Evolutionary conservation across 2,329 filamentous ascomycete genomes (phyloP), one percentile per base, ranked within the genome.

Genomic region (Penicillium sp.): DNA sequence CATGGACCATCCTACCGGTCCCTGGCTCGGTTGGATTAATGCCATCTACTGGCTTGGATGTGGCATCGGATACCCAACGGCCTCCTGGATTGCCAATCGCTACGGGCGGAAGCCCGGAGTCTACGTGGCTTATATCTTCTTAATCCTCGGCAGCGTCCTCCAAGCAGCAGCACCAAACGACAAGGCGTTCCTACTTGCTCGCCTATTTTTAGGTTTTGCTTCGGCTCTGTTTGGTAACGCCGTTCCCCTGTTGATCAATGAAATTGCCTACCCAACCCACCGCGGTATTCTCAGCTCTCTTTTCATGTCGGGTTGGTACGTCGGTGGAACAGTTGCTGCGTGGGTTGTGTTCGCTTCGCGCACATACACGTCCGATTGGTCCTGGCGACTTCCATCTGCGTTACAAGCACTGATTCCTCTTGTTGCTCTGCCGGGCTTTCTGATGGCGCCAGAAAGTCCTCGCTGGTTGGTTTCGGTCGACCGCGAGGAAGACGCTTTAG

Each of bases 191-290:
- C 55, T 75, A 27, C 49, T 75, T 7, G 67, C 70, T 6, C 69
- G 73, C 3, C 61, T 75, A 24, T 65, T 76, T 29, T 54, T 77
- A 5, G 75, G 75, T 2, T 57, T 69, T 21, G 68, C 68, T 0
- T 66, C 67, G 8, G 72, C 65, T 5, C 67, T 69, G 48, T 69
- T 72, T 21, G 64, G 63, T 9, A 70, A 66, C 2, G 60, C 66
- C 0, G 68, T 68, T 2, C 72, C 73, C 2, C 56, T 75, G 1
- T 61, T 79, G 10, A 71, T 80, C 58, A 77, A 72, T 22, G 78
- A 80, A 55, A 69, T 79, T 22, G 74, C 75, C 6, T 75, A 79
- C 41, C 75, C 75, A 1, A 66, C 65, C 0, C 73, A 77, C 41
- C 69, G 75, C 13, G 67, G 66, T 18, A 64, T 72, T 2, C 52